Conservation (phyloP, 1,284 basidiomycete genomes). For the Puccinia triticina region DNA sequence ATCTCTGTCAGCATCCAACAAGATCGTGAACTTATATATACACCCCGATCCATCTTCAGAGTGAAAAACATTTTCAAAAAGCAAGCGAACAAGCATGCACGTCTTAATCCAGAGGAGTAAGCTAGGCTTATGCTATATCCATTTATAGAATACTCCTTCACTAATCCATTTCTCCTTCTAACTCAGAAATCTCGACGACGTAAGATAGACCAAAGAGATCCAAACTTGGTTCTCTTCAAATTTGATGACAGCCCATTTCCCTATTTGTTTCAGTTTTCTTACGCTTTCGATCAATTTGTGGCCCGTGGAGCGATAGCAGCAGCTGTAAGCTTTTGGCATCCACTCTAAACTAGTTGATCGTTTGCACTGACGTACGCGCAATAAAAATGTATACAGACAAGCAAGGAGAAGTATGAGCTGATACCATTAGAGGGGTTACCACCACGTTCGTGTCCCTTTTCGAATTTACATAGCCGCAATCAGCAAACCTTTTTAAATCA, state of each 20-base stretch:
- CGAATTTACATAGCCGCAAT: background rate
- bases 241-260: background rate
- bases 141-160: background rate
- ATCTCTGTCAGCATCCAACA: background rate
- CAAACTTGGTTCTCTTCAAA: background rate
- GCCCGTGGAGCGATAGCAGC: background rate
- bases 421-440: conserved; percentile 4
- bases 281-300: conserved; percentile 7
- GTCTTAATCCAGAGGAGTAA: conserved; percentile 20
- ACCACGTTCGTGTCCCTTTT: conserved; percentile 4
- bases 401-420: conserved; percentile 11
- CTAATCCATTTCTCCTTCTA: background rate
- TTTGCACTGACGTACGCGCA: background rate
- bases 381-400: background rate
- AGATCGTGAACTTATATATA: conserved; percentile 2
- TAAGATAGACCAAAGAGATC: background rate
- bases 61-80: conserved; percentile 32
- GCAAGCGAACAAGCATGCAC: background rate
- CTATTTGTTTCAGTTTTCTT: conserved; percentile 6
- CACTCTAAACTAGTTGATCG: background rate
- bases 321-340: background rate
- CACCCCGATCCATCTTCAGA: background rate
- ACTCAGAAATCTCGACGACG: conserved; percentile 14
- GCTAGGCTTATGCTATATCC: background rate
- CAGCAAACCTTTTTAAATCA: background rate